Base-by-base conservation (phyloP, 192 early-diverging fungal genomes). In the Haplosporangium gracile region DNA sequence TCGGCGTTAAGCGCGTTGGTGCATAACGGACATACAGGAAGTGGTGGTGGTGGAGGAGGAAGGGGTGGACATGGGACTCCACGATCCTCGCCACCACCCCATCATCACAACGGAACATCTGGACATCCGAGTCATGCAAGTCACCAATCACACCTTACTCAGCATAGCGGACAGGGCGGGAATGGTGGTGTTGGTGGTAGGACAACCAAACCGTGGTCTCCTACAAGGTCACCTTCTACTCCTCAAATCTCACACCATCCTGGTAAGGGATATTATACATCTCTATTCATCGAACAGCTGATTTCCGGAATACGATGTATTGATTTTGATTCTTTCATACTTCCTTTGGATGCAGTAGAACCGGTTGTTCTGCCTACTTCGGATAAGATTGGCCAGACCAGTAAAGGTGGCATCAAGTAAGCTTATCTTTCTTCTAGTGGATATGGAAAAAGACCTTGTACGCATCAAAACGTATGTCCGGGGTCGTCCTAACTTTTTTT, bases 381-480 rank as follows among this genome's bases (percentile, higher is more conserved):
- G 10, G 77, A 42, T 42, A 86, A 86, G 42, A 60, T 86, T 60
- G 84, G 84, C 0, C 84, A 86, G n/a, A 86, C 84, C 2, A 77
- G 72, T 40, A 86, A 86, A 51, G 84, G 84, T n/a, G 84, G 84
- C 2, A 81, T 86, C 70, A 86, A 86, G 84, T 86, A 81, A 60
- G 26, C 1, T 68, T 4, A 45, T 53, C 51, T 16, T 29, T 75
- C 42, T 26, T 26, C 6, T 57, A 26, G 55, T 26, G 55, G 5
- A 26, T 26, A 8, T 26, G 2, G 29, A 6, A 13, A 32, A 1
- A 13, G 8, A 0, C 32, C 8, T 65, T 65, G 22, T 73, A 16
- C 3, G 24, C 5, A 32, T 45, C 43, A 45, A 45, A 45, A 45
- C 43, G 43, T 3, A 45, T 15, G 11, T 0, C 43, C 2, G 15